phyloP scores from a whole-genome alignment of 208 protist species.

The Acanthamoeba healyi region DNA sequence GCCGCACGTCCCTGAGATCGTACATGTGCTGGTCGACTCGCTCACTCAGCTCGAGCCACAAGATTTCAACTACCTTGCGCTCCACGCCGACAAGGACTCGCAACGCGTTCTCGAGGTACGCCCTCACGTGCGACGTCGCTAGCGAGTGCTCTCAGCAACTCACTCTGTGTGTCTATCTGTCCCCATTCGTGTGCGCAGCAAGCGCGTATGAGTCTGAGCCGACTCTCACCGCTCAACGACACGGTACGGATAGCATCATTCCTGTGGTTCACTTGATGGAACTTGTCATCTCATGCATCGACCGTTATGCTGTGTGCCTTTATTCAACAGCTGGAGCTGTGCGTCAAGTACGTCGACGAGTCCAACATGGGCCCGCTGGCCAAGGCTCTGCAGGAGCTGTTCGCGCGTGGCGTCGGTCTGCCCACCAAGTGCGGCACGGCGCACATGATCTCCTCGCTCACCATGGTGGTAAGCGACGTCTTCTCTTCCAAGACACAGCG shows the following conservation, averaged over 20 bases:
- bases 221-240: constrained; percentile 81
- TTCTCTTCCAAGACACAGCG: not conserved
- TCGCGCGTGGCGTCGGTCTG: constrained; percentile 82
- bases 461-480: not conserved
- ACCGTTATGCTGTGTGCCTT: not conserved
- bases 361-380: constrained; percentile 74
- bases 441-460: constrained; percentile 75
- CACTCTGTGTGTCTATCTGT: not conserved
- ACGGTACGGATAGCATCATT: constrained; percentile 16
- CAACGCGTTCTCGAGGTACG: constrained; percentile 77
- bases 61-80: constrained; percentile 81
- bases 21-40: constrained; percentile 76
- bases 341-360: constrained; percentile 77
- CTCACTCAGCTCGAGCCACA: constrained; percentile 80
- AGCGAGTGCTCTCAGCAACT: not conserved
- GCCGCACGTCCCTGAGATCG: constrained; percentile 79
- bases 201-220: constrained; percentile 77
- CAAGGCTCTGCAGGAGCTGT: constrained; percentile 72
- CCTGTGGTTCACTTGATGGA: not conserved
- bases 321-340: constrained; percentile 74
- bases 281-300: not conserved
- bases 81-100: constrained; percentile 80
- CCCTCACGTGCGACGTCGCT: not conserved
- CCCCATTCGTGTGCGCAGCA: constrained; percentile 26
- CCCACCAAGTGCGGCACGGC: constrained; percentile 80